Conservation (phyloP, 352 stramenopile species). For the Phytophthora cryptogea region DNA sequence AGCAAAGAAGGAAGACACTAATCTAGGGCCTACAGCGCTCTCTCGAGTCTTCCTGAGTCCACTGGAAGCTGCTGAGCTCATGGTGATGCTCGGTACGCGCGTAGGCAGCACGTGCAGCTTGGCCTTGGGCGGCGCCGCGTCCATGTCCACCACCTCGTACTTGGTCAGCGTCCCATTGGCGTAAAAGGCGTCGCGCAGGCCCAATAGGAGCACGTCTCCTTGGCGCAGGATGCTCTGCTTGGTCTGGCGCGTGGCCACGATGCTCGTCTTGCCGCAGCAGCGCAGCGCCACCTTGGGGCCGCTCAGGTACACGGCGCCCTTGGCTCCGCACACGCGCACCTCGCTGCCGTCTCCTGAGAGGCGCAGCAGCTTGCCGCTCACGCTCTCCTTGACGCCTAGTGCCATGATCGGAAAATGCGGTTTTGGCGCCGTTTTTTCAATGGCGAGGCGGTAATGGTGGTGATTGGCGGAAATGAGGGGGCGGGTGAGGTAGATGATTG, state of each 20-base stretch:
- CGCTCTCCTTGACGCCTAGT: constrained; percentile 74
- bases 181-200: constrained; percentile 74
- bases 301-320: constrained; percentile 71
- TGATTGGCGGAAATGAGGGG: constrained; percentile 10
- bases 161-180: constrained; percentile 85
- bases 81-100: constrained; percentile 33
- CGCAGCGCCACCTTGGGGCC: constrained; percentile 70
- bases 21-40: constrained; percentile 4
- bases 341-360: constrained; percentile 56
- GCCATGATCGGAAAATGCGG: constrained; percentile 24
- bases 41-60: neutral
- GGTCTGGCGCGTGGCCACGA: constrained; percentile 71
- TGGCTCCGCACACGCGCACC: constrained; percentile 65
- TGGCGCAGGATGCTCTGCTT: constrained; percentile 79
- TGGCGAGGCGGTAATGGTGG: neutral
- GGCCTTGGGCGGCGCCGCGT: constrained; percentile 25
- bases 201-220: constrained; percentile 73
- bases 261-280: constrained; percentile 76
- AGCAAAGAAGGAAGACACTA: constrained; percentile 52
- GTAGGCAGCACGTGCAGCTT: constrained; percentile 40
- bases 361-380: constrained; percentile 61
- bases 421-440: constrained; percentile 16
- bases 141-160: constrained; percentile 77
- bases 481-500: neutral
- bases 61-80: constrained; percentile 37